Evolutionary conservation across 1,139 yeast genomes (phyloP).

Genomic region (Barnettozyma hawaiiensis): DNA sequence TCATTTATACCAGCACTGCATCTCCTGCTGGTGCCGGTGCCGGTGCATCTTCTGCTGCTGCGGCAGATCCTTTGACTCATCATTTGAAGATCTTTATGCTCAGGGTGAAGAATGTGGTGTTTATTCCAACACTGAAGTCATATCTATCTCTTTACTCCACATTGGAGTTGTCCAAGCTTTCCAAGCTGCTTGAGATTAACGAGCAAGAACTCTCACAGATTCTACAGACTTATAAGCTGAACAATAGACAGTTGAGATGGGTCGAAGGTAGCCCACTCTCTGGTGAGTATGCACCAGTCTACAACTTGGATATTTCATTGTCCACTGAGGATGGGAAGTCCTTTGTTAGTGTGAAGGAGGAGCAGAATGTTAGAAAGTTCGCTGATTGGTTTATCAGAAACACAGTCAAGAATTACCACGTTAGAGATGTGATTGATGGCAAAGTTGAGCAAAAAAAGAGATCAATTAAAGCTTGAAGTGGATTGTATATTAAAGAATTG

Average conservation of each 20-base stretch:
- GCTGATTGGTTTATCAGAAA: constrained; percentile 47
- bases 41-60: constrained; percentile 29
- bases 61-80: constrained; percentile 37
- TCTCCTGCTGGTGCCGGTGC: too few relatives aligned
- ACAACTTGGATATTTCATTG: constrained; percentile 40
- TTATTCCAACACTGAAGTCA: constrained; percentile 37
- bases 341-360: constrained; percentile 37
- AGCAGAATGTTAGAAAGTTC: constrained; percentile 39
- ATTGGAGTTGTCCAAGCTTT: constrained; percentile 38
- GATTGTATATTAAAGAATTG: neutral
- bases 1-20: too few relatives aligned
- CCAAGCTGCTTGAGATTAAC: constrained; percentile 36
- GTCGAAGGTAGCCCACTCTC: constrained; percentile 35
- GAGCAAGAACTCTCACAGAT: constrained; percentile 28
- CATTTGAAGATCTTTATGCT: constrained; percentile 40
- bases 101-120: constrained; percentile 34
- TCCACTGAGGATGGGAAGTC: constrained; percentile 31
- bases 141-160: constrained; percentile 42
- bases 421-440: constrained; percentile 36
- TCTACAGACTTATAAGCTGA: constrained; percentile 38
- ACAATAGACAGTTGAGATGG: constrained; percentile 41
- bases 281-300: constrained; percentile 36
- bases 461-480: neutral
- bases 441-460: constrained; percentile 5
- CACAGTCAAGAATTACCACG: constrained; percentile 38